Evolutionary conservation across 306 rosid genomes (phyloP).

Genomic region (Rosa persica): DNA sequence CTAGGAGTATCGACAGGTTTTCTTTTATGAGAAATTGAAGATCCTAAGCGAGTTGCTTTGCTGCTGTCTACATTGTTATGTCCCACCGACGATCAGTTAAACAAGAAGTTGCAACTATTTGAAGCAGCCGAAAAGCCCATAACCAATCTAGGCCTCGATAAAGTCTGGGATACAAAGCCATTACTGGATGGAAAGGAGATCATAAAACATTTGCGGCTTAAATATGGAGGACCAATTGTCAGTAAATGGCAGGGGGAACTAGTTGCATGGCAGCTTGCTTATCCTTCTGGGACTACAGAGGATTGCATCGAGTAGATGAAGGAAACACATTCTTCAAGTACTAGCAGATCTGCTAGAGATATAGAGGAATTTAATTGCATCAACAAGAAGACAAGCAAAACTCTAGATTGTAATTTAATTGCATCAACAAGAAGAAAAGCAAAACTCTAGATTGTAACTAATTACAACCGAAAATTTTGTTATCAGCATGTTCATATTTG

Average conservation of each 20-base stretch:
- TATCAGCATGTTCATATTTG: not conserved
- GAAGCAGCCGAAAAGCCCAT: slow-evolving; percentile 51
- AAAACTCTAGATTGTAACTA: not conserved
- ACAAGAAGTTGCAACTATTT: slow-evolving; percentile 41
- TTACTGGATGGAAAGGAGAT: too few relatives aligned
- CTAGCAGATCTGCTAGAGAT: not conserved
- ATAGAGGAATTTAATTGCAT: not conserved
- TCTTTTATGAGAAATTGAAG: slow-evolving; percentile 69
- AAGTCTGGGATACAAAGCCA: not conserved
- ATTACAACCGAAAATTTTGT: not conserved
- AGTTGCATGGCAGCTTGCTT: too few relatives aligned
- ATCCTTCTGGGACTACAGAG: too few relatives aligned
- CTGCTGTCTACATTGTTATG: slow-evolving; percentile 56
- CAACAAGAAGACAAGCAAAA: not conserved
- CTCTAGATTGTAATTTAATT: not conserved
- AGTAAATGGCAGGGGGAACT: too few relatives aligned
- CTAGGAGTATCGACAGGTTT: slow-evolving; percentile 61
- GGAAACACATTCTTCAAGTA: not conserved
- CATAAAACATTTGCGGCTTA: too few relatives aligned
- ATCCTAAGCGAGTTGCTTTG: slow-evolving; percentile 74
- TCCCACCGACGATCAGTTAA: slow-evolving; percentile 40
- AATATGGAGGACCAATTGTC: too few relatives aligned
- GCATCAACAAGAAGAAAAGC: not conserved
- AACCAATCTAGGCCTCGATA: slow-evolving; percentile 50
- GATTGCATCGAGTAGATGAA: not conserved